Evolutionary conservation across 345 rosid species (phyloP).

Genomic region (Ailanthus altissimus): DNA sequence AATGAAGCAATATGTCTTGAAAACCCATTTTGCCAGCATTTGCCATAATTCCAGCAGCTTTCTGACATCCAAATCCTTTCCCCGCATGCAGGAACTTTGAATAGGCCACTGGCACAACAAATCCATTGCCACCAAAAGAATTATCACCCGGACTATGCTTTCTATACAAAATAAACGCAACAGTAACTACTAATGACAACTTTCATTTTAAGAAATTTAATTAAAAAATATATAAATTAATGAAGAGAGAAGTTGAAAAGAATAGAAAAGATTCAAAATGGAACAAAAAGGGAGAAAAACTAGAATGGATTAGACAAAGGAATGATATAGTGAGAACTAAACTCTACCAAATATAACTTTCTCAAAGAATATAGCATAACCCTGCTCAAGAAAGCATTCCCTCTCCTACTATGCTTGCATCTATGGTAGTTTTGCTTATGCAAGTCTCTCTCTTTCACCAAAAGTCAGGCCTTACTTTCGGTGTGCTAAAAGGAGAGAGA

Average conservation of each 20-base stretch:
- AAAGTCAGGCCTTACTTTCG: not conserved
- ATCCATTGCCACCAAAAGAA: slow-evolving; percentile 56
- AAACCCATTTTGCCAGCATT: slow-evolving; percentile 41
- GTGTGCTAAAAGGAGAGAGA: too few species aligned
- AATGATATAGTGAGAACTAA: not conserved
- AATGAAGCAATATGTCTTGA: slow-evolving; percentile 29
- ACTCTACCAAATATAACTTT: not conserved
- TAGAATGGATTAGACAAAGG: not conserved
- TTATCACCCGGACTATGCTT: slow-evolving; percentile 51
- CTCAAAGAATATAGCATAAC: not conserved
- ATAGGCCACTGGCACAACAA: slow-evolving; percentile 50
- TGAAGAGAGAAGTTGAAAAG: not conserved
- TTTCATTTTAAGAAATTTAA: slow-evolving; percentile 23
- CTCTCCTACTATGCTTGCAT: not conserved
- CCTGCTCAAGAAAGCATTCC: not conserved
- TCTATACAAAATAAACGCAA: slow-evolving; percentile 52
- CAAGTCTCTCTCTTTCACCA: slow-evolving; percentile 3
- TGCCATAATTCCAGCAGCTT: slow-evolving; percentile 45
- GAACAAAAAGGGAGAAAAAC: not conserved
- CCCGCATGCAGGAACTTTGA: slow-evolving; percentile 44
- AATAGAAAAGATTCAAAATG: not conserved
- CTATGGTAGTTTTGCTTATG: not conserved
- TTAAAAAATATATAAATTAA: not conserved
- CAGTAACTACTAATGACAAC: slow-evolving; percentile 32
- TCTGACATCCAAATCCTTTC: slow-evolving; percentile 50